phyloP scores from a whole-genome alignment of 768 basidiomycete species.

The Aureoboletus auriporus region DNA sequence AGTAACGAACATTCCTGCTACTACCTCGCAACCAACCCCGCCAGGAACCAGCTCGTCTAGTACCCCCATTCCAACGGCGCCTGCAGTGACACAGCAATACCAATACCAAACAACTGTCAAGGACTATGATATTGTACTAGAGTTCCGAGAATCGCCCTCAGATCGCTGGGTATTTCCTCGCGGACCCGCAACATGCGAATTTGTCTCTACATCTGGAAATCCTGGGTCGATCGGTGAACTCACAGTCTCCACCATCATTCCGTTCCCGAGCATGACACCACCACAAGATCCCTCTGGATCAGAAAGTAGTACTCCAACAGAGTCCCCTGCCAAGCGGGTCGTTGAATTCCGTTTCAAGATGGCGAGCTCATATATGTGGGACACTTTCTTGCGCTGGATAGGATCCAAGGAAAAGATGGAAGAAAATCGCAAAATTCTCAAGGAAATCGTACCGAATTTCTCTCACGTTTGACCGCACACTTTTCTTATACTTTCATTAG shows the following conservation, averaged over 20 bases:
- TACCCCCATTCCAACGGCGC: slow-evolving; percentile 11
- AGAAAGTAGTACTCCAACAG: slow-evolving; percentile 9
- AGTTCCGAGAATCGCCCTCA: slow-evolving; percentile 58
- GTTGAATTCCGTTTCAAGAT: slow-evolving; percentile 47
- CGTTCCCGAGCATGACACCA: slow-evolving; percentile 33
- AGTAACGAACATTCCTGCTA: not conserved
- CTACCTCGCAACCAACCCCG: slow-evolving; percentile 5
- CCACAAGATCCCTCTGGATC: slow-evolving; percentile 8
- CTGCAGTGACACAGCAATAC: slow-evolving; percentile 16
- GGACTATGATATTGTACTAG: slow-evolving; percentile 70
- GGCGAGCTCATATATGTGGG: slow-evolving; percentile 49
- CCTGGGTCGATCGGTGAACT: slow-evolving; percentile 27
- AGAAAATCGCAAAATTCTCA: slow-evolving; percentile 43
- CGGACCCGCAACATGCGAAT: slow-evolving; percentile 49
- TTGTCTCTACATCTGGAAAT: slow-evolving; percentile 18
- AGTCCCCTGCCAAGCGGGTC: slow-evolving; percentile 27
- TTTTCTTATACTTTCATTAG: slow-evolving; percentile 23
- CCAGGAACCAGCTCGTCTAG: slow-evolving; percentile 8
- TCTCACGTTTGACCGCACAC: not conserved
- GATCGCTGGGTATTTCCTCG: slow-evolving; percentile 72
- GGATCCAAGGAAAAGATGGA: slow-evolving; percentile 53
- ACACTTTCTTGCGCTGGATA: slow-evolving; percentile 57
- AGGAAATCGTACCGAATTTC: slow-evolving; percentile 38
- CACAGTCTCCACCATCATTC: slow-evolving; percentile 43
- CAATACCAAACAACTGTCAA: slow-evolving; percentile 35